Evolutionary conservation across 192 early-diverging fungal species (phyloP).

Genomic region (Linnemannia hyalina): DNA sequence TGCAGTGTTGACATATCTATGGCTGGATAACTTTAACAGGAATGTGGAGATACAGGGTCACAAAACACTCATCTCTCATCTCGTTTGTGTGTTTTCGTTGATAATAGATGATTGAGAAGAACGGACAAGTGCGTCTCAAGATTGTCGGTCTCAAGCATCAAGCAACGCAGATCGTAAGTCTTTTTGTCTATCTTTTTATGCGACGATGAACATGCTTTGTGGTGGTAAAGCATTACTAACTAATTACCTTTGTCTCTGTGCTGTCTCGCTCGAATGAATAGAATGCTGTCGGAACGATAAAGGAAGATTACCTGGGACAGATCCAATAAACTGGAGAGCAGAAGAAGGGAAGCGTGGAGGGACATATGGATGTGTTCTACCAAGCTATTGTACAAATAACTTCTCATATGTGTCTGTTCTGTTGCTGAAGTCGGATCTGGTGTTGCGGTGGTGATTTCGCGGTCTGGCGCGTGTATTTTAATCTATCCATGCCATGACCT

Average conservation of each 20-base stretch:
- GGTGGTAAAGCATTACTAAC: not conserved
- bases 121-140: conserved; percentile 85
- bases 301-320: conserved; percentile 95
- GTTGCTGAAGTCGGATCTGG: not conserved
- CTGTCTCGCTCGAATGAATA: conserved; percentile 36
- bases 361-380: not conserved
- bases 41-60: not conserved
- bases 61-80: not conserved
- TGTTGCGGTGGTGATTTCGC: too few relatives aligned
- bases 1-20: too few relatives aligned
- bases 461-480: too few relatives aligned
- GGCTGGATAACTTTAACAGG: too few relatives aligned
- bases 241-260: not conserved
- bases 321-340: conserved; percentile 60
- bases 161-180: conserved; percentile 91
- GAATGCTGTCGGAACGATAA: conserved; percentile 97
- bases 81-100: not conserved
- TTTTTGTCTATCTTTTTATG: not conserved
- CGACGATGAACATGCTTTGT: not conserved
- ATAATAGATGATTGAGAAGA: conserved; percentile 83
- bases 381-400: not conserved
- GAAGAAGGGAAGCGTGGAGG: not conserved
- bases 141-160: conserved; percentile 92
- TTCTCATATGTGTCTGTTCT: not conserved
- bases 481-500: too few relatives aligned